Evolutionary conservation across 495 filamentous ascomycete genomes (phyloP).

Genomic region (Cenococcum geophilum): DNA sequence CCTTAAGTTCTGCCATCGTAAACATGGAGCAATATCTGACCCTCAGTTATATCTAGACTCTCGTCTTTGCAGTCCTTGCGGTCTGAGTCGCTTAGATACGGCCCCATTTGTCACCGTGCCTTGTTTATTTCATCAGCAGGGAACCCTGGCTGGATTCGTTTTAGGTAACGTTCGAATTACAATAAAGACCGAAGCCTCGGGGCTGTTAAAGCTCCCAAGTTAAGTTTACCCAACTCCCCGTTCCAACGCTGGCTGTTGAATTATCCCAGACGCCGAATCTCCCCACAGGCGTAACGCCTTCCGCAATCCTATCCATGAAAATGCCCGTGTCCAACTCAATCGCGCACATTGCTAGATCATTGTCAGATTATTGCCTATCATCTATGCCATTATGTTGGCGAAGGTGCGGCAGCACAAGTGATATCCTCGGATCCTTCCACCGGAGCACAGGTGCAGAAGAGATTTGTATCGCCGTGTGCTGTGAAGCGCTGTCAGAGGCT

Average conservation of each 20-base stretch:
- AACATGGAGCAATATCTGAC: no score
- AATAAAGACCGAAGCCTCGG: neutral
- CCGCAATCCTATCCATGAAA: neutral
- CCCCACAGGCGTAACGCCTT: neutral
- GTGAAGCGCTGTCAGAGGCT: constrained; percentile 9
- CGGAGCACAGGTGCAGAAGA: constrained; percentile 92
- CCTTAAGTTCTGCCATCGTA: no score
- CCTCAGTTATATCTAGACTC: no score
- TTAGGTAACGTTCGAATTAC: no score
- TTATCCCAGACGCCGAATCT: neutral
- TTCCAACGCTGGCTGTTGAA: constrained; percentile 8
- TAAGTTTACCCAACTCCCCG: neutral
- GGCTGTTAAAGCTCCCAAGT: constrained; percentile 1
- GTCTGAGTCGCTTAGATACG: no score
- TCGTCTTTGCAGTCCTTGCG: no score
- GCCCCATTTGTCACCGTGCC: no score
- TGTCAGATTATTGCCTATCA: neutral
- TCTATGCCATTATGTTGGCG: constrained; percentile 28
- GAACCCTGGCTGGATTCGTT: no score
- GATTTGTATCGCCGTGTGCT: constrained; percentile 88
- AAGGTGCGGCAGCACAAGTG: constrained; percentile 37
- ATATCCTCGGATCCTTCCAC: constrained; percentile 55
- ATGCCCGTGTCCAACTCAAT: neutral
- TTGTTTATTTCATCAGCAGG: no score
- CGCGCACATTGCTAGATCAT: neutral